phyloP scores from a whole-genome alignment of 352 stramenopile species.

The Phytophthora idaei region DNA sequence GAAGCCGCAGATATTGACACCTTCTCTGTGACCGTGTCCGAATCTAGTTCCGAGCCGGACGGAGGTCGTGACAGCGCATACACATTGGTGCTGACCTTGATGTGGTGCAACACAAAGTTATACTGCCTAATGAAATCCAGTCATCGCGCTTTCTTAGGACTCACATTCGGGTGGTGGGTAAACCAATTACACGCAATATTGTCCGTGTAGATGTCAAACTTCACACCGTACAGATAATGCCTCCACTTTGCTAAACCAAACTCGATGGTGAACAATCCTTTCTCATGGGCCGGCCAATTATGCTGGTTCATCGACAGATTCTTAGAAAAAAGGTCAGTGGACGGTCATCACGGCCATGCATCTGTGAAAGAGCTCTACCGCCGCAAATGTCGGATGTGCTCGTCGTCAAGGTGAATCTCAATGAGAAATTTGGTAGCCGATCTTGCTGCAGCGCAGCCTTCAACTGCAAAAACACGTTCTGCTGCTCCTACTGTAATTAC shows the following conservation, averaged over 20 bases:
- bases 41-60: neutral
- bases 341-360: no score
- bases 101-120: neutral
- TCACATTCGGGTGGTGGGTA: neutral
- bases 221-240: neutral
- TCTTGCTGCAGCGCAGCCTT: no score
- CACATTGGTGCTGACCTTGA: neutral
- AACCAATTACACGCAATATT: slow-evolving; percentile 2
- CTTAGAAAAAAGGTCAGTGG: no score
- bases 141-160: neutral
- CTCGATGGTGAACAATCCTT: neutral
- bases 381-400: no score
- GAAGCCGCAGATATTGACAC: neutral
- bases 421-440: no score
- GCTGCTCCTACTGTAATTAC: no score
- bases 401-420: no score
- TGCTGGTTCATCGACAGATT: no score
- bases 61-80: neutral
- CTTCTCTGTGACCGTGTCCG: neutral
- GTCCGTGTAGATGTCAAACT: neutral
- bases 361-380: no score
- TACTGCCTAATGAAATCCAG: neutral
- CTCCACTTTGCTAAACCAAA: neutral
- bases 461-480: no score
- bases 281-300: neutral